Evolutionary conservation across 2,329 filamentous ascomycete genomes (phyloP).

Genomic region (Trichoderma semiorbis): DNA sequence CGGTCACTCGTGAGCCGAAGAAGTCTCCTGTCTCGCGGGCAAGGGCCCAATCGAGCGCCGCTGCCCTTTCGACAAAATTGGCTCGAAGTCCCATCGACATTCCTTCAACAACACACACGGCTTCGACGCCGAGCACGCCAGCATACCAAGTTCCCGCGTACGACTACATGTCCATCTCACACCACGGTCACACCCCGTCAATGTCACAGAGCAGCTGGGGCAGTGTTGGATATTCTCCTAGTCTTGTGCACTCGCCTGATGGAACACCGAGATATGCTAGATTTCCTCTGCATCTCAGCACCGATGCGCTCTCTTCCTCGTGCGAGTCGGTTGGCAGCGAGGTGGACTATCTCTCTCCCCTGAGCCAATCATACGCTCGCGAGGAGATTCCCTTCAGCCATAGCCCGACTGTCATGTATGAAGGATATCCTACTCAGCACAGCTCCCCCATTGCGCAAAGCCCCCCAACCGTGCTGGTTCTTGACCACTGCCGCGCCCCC

Average conservation of each 20-base stretch:
- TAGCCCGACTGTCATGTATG: constrained; percentile 56
- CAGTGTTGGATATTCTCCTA: constrained; percentile 45
- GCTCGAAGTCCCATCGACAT: constrained; percentile 36
- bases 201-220: constrained; percentile 44
- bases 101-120: constrained; percentile 23
- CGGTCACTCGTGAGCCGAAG: constrained; percentile 49
- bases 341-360: constrained; percentile 59
- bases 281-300: constrained; percentile 45
- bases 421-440: constrained; percentile 49
- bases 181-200: constrained; percentile 41
- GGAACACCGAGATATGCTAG: constrained; percentile 42
- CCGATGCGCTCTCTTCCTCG: constrained; percentile 51
- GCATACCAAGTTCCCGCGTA: constrained; percentile 34
- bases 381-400: constrained; percentile 56
- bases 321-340: constrained; percentile 61
- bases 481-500: constrained; percentile 53
- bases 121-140: constrained; percentile 45
- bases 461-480: constrained; percentile 52
- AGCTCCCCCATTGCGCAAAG: constrained; percentile 54
- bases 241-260: constrained; percentile 34
- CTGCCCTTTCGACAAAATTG: constrained; percentile 30
- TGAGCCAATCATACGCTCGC: constrained; percentile 54
- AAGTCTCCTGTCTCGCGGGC: constrained; percentile 43
- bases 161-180: constrained; percentile 52
- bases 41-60: constrained; percentile 44